phyloP scores from a whole-genome alignment of 495 filamentous ascomycete genomes.

The Penicillium simplicissimum region DNA sequence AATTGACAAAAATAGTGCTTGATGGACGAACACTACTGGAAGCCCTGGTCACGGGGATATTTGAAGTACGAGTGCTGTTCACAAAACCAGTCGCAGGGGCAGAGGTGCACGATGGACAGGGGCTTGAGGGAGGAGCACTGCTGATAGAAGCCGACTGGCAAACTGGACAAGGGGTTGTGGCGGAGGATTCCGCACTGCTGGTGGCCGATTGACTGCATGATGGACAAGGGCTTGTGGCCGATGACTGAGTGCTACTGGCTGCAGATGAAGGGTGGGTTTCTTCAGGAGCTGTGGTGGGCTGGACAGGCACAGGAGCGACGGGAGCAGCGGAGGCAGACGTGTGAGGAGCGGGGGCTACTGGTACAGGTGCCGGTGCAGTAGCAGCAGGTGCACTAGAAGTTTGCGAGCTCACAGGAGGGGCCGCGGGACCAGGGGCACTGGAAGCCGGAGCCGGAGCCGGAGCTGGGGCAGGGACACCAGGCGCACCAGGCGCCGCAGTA shows the following conservation, averaged over 20 bases:
- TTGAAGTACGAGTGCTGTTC: background rate
- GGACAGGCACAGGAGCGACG: background rate
- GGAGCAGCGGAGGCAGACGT: background rate
- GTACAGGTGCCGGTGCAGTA: background rate
- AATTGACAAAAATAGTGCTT: background rate
- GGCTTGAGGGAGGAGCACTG: background rate
- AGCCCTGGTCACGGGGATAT: background rate
- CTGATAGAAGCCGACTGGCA: background rate
- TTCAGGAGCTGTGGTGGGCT: background rate
- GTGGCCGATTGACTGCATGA: background rate
- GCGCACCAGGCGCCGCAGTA: constrained; percentile 13
- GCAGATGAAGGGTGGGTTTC: too few relatives aligned
- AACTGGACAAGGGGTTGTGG: background rate
- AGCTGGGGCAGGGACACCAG: constrained; percentile 11
- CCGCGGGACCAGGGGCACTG: background rate
- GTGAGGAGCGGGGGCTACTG: background rate
- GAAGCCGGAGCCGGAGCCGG: background rate
- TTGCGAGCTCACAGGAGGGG: constrained; percentile 1
- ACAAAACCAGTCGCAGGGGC: background rate
- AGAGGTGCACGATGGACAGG: background rate
- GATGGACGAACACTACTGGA: background rate
- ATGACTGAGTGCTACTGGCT: background rate
- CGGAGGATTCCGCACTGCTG: background rate
- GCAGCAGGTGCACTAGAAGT: background rate
- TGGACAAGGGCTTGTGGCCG: too few relatives aligned